These are phyloP conservation scores for Ogataea nitratoaversa DNA, from an alignment of 805 yeast genomes.

Conservation along the genomic window DNA sequence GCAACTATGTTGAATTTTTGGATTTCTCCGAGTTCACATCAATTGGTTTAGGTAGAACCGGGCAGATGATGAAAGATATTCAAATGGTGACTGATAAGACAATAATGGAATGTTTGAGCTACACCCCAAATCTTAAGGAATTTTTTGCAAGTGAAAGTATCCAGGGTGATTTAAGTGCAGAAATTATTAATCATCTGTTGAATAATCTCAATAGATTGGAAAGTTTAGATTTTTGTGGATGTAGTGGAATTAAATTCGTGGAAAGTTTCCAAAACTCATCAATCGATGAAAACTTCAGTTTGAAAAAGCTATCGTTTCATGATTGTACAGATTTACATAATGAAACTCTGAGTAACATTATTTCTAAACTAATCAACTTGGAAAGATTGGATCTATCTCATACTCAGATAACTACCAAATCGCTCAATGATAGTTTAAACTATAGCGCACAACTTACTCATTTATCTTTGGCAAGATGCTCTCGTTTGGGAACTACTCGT, in stretches of 20 bases:
- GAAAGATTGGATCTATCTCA: slow-evolving; percentile 76
- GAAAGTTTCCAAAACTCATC: slow-evolving; percentile 47
- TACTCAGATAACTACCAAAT: slow-evolving; percentile 68
- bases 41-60: slow-evolving; percentile 85
- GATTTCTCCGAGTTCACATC: slow-evolving; percentile 89
- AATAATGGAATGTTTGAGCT: slow-evolving; percentile 53
- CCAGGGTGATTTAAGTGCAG: slow-evolving; percentile 69
- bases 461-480: slow-evolving; percentile 61
- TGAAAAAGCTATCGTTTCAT: slow-evolving; percentile 65
- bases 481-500: slow-evolving; percentile 61
- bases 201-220: slow-evolving; percentile 51
- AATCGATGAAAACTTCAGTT: slow-evolving; percentile 24
- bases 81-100: slow-evolving; percentile 83
- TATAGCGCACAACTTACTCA: slow-evolving; percentile 62
- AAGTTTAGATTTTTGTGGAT: slow-evolving; percentile 85
- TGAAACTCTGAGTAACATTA: slow-evolving; percentile 48
- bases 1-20: slow-evolving; percentile 64
- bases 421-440: slow-evolving; percentile 50
- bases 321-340: slow-evolving; percentile 78
- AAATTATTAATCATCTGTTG: slow-evolving; percentile 53
- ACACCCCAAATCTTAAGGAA: slow-evolving; percentile 68
- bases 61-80: slow-evolving; percentile 84
- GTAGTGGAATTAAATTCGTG: slow-evolving; percentile 62
- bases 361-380: slow-evolving; percentile 54
- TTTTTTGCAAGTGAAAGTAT: slow-evolving; percentile 82